phyloP scores from a whole-genome alignment of 208 protist species.

The Angomonas deanei region DNA sequence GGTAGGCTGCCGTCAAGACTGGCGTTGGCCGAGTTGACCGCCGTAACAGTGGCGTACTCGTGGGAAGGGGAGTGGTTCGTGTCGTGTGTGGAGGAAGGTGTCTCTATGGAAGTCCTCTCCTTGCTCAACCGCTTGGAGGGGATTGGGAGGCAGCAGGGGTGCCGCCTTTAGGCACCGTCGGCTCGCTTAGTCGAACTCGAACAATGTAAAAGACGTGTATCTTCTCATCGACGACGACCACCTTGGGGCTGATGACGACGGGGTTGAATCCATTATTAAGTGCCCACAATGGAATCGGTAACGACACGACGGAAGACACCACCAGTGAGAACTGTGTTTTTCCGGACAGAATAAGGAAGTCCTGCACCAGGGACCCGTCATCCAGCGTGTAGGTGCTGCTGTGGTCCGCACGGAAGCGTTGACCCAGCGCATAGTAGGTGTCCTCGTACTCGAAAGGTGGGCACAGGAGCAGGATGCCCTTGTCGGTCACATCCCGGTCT shows the following conservation, averaged over 20 bases:
- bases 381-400: conserved; percentile 6
- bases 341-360: conserved; percentile 36
- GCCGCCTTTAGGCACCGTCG: not conserved
- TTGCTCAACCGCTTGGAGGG: not conserved
- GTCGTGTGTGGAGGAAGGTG: not conserved
- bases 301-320: conserved; percentile 3
- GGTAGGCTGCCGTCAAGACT: not conserved
- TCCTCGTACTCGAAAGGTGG: conserved; percentile 30
- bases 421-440: conserved; percentile 21
- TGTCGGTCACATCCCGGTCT: conserved; percentile 46
- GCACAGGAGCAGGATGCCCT: conserved; percentile 40
- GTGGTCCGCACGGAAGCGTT: conserved; percentile 7
- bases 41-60: not conserved
- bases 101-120: not conserved
- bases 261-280: conserved; percentile 20
- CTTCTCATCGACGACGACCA: conserved; percentile 22
- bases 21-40: not conserved
- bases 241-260: conserved; percentile 20
- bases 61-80: not conserved
- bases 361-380: conserved; percentile 17
- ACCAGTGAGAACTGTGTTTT: conserved; percentile 17
- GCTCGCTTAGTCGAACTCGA: not conserved
- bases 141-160: not conserved
- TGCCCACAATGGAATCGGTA: conserved; percentile 48
- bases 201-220: conserved; percentile 57